Conservation (phyloP, 83 land plant species). For the Picea engelmannii region DNA sequence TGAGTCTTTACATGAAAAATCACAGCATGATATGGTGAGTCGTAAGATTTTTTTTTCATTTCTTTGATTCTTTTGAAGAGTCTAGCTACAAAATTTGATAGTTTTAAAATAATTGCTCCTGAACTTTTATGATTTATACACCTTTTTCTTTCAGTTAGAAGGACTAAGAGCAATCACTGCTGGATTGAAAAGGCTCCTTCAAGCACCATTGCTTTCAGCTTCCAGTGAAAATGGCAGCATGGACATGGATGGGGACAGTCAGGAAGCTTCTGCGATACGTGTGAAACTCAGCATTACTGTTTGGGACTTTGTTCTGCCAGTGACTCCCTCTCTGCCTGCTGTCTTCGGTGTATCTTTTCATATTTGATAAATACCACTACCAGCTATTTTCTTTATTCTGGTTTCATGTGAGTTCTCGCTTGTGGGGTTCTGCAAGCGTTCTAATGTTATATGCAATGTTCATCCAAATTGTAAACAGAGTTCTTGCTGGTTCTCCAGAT, state of each 20-base stretch:
- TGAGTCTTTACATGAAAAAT: conserved; percentile 55
- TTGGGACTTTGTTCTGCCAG: conserved; percentile 90
- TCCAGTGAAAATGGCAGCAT: conserved; percentile 53
- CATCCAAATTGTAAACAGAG: no score
- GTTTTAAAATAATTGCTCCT: not conserved
- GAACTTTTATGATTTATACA: no score
- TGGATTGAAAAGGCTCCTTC: conserved; percentile 59
- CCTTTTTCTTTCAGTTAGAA: conserved; percentile 54
- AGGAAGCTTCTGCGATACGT: conserved; percentile 46
- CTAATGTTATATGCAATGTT: not conserved
- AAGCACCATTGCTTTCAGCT: conserved; percentile 55
- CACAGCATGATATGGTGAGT: conserved; percentile 59
- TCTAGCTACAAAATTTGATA: not conserved
- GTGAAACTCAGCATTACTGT: conserved; percentile 83
- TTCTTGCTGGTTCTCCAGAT: no score
- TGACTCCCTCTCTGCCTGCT: conserved; percentile 95
- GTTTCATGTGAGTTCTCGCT: not conserved
- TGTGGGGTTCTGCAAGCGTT: not conserved
- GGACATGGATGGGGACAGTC: conserved; percentile 92
- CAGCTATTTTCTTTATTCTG: not conserved
- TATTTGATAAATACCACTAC: not conserved
- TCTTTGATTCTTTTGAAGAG: not conserved
- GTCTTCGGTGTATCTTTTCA: conserved; percentile 92
- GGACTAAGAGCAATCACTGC: conserved; percentile 55
- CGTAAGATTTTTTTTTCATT: not conserved